Percentiles rank a stretch among this genome's conserved stretches.
phyloP scores from a whole-genome alignment of 1,284 basidiomycete species.

The Malassezia dermatis region DNA sequence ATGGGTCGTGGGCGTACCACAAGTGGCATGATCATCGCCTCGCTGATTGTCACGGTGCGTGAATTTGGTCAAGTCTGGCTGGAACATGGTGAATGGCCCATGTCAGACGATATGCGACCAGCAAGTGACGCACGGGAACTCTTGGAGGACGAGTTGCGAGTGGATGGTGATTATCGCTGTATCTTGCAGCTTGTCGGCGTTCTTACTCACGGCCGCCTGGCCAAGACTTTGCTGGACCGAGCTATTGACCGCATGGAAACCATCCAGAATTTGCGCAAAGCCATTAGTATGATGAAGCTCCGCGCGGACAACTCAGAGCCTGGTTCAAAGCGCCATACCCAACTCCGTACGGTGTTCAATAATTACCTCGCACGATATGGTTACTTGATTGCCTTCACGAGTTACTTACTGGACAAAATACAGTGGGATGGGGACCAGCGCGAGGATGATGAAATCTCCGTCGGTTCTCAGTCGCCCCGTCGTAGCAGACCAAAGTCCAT shows the following conservation, averaged over 20 bases:
- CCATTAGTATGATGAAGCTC: slow-evolving; percentile 41
- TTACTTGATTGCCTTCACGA: slow-evolving; percentile 84
- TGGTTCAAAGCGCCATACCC: slow-evolving; percentile 28
- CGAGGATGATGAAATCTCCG: slow-evolving; percentile 12
- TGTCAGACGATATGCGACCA: slow-evolving; percentile 5
- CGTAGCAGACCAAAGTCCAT: slow-evolving; percentile 3
- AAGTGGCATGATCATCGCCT: slow-evolving; percentile 45
- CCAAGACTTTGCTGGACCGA: slow-evolving; percentile 78
- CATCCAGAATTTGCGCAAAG: slow-evolving; percentile 44
- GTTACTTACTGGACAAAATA: slow-evolving; percentile 72
- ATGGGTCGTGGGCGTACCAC: slow-evolving; percentile 47
- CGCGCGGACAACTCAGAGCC: slow-evolving; percentile 37
- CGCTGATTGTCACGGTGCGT: slow-evolving; percentile 37
- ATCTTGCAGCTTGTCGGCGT: slow-evolving; percentile 88
- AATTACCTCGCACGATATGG: slow-evolving; percentile 55
- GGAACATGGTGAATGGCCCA: background rate
- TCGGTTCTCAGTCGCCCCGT: background rate
- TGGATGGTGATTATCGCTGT: slow-evolving; percentile 83
- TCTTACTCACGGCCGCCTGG: slow-evolving; percentile 76
- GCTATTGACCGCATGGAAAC: slow-evolving; percentile 45
- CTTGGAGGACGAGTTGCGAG: slow-evolving; percentile 45
- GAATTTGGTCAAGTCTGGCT: slow-evolving; percentile 30
- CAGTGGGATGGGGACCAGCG: slow-evolving; percentile 40
- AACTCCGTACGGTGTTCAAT: slow-evolving; percentile 30
- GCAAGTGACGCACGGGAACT: slow-evolving; percentile 31